These are phyloP conservation scores for Albatrellus ellisii DNA, from an alignment of 768 basidiomycete species.

Conservation along the genomic window DNA sequence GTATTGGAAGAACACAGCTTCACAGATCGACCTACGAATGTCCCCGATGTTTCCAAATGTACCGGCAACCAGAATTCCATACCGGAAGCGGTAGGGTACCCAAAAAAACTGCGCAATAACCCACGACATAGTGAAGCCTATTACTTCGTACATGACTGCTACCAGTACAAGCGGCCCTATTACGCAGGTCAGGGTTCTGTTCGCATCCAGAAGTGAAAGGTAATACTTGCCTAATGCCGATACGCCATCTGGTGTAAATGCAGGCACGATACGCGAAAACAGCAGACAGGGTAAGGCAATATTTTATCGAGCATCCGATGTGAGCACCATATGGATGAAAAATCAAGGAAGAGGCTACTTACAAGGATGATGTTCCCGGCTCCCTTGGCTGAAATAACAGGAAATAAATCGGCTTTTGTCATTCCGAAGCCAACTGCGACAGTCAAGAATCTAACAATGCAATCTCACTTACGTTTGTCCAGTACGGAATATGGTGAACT, in stretches of 20 bases:
- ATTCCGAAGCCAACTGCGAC: constrained; percentile 41
- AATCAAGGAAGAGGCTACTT: not conserved
- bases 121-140: constrained; percentile 42
- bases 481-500: not conserved
- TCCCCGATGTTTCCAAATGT: constrained; percentile 61
- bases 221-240: too few relatives aligned
- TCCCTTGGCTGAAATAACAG: constrained; percentile 41
- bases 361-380: constrained; percentile 50
- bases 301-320: not conserved
- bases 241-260: not conserved
- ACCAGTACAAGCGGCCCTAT: constrained; percentile 52
- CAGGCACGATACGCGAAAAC: not conserved
- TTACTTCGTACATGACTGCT: constrained; percentile 40
- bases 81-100: constrained; percentile 66
- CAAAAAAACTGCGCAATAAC: constrained; percentile 48
- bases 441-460: constrained; percentile 24
- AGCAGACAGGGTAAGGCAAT: too few relatives aligned
- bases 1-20: not conserved
- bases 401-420: constrained; percentile 49
- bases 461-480: not conserved
- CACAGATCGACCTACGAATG: constrained; percentile 36
- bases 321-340: not conserved
- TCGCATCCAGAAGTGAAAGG: too few relatives aligned
- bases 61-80: constrained; percentile 56
- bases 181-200: too few relatives aligned